Evolutionary conservation across 345 rosid genomes (phyloP).

Genomic region (Aurinia saxatilis): DNA sequence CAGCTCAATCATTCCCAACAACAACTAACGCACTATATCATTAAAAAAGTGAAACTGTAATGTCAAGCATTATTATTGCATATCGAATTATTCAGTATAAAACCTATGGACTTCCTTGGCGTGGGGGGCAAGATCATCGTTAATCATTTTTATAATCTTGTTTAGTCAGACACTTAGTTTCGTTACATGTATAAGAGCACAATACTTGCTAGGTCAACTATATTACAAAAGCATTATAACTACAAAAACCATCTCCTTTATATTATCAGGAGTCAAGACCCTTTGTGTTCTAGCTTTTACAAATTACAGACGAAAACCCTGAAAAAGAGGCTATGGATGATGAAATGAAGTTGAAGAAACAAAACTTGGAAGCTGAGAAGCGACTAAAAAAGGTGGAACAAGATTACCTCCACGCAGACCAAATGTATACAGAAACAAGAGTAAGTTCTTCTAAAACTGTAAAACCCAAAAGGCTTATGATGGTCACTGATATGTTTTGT

Average conservation of each 20-base stretch:
- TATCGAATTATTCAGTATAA: neutral
- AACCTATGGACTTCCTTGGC: neutral
- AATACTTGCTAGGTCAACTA: neutral
- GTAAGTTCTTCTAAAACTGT: neutral
- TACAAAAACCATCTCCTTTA: too few species aligned
- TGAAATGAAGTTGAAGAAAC: neutral
- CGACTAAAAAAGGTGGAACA: constrained; percentile 10
- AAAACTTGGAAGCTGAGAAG: constrained; percentile 5
- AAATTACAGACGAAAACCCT: neutral
- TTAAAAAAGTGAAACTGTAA: neutral
- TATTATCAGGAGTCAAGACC: too few species aligned
- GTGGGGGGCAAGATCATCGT: neutral
- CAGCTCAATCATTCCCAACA: too few species aligned
- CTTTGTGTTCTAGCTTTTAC: neutral
- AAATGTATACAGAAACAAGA: constrained; percentile 16
- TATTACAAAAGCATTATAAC: neutral
- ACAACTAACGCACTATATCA: neutral
- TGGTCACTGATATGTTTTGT: neutral
- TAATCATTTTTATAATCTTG: neutral
- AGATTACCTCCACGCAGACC: constrained; percentile 14
- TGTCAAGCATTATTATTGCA: neutral
- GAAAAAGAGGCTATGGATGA: neutral
- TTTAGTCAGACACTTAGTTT: neutral
- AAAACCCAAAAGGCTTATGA: neutral
- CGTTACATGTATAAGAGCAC: neutral